These are phyloP conservation scores for Ceratobasidium sp. DNA, from an alignment of 1,284 basidiomycete genomes.

Conservation along the genomic window DNA sequence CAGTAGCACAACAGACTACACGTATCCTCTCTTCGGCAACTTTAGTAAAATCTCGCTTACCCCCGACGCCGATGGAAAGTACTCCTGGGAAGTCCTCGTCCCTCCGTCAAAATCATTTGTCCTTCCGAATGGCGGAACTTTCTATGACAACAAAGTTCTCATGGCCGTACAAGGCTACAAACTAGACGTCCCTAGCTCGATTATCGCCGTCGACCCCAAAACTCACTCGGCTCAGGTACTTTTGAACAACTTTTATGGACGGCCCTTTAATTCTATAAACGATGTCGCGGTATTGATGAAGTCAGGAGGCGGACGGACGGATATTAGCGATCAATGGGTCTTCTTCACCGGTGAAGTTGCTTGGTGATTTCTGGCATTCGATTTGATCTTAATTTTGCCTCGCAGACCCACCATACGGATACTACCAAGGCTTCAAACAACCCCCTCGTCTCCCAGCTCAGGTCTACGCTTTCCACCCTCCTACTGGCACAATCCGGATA, in stretches of 20 bases:
- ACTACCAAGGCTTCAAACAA: constrained; percentile 73
- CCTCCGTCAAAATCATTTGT: constrained; percentile 20
- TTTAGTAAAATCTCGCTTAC: constrained; percentile 41
- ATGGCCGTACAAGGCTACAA: constrained; percentile 35
- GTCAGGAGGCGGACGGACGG: constrained; percentile 65
- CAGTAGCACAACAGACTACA: not conserved
- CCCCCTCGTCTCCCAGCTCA: constrained; percentile 75
- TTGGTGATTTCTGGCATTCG: constrained; percentile 7
- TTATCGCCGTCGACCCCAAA: constrained; percentile 25
- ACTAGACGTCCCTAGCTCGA: constrained; percentile 24
- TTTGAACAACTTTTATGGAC: constrained; percentile 75
- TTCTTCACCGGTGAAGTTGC: constrained; percentile 76
- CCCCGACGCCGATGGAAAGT: constrained; percentile 3
- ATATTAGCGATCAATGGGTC: constrained; percentile 53
- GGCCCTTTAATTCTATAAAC: constrained; percentile 86
- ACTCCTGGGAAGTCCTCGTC: constrained; percentile 19
- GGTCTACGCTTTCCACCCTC: constrained; percentile 78
- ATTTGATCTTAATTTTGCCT: constrained; percentile 14
- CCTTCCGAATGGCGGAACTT: constrained; percentile 36
- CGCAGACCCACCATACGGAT: constrained; percentile 65
- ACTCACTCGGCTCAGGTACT: constrained; percentile 58
- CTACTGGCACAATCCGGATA: constrained; percentile 72
- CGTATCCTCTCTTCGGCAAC: constrained; percentile 19
- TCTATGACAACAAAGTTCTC: constrained; percentile 38
- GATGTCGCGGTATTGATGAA: constrained; percentile 76